phyloP scores from a whole-genome alignment of 345 rosid genomes.

The Kernera saxatilis region DNA sequence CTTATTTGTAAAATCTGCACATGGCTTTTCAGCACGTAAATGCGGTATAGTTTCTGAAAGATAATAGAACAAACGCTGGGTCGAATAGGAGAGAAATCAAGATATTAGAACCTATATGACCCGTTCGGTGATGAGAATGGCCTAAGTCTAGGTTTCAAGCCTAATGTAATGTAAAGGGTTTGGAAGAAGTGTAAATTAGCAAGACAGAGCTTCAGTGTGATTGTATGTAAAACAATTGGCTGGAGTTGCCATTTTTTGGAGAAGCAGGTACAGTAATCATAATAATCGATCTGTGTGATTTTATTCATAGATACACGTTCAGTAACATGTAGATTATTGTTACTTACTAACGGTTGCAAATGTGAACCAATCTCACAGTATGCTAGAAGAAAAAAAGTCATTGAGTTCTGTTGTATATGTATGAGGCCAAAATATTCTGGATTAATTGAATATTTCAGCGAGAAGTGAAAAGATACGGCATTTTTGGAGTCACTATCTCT shows the following conservation, averaged over 20 bases:
- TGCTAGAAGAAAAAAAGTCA: not conserved
- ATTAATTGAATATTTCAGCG: not conserved
- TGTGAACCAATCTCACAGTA: not conserved
- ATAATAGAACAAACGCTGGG: not conserved
- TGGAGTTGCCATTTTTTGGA: not conserved
- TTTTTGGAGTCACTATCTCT: not conserved
- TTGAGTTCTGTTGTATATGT: not conserved
- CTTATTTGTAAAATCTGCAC: not conserved
- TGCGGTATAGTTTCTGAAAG: not conserved
- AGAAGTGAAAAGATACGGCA: not conserved
- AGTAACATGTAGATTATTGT: not conserved
- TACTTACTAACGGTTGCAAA: not conserved
- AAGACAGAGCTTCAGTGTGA: not conserved
- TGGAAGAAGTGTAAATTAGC: not conserved
- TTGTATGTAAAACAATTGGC: not conserved
- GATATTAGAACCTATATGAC: not conserved
- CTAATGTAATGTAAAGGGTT: not conserved
- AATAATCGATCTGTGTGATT: not conserved
- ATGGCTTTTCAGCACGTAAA: not conserved
- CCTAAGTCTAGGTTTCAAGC: not conserved
- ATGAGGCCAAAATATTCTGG: not conserved
- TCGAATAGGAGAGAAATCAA: not conserved
- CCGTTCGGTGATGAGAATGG: not conserved
- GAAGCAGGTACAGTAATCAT: not conserved
- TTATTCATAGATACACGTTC: not conserved